These are phyloP conservation scores for Tuber indicum DNA, from an alignment of 495 filamentous ascomycete species.

Conservation along the genomic window DNA sequence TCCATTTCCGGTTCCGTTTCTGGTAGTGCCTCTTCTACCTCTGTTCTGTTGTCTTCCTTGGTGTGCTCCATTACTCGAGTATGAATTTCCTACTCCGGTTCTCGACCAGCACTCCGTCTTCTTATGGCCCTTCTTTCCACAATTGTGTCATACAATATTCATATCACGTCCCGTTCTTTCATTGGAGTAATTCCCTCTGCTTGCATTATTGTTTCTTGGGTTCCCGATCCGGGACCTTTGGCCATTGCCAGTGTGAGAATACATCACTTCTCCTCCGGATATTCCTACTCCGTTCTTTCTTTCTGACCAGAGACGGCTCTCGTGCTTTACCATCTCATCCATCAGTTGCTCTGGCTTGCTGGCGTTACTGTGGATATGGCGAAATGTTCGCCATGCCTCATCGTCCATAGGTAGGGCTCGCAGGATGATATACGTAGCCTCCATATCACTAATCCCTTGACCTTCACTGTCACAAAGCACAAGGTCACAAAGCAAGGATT, in stretches of 20 bases:
- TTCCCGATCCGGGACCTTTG: rapidly evolving
- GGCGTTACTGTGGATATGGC: neutral
- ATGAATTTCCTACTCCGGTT: no score
- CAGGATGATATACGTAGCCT: neutral
- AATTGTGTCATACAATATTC: neutral
- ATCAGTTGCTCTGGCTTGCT: neutral
- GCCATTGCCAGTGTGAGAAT: rapidly evolving
- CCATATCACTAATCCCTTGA: neutral
- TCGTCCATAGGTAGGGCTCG: neutral
- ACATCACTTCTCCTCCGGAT: neutral
- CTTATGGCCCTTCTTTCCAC: no score
- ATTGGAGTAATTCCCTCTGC: no score
- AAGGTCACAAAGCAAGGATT: neutral
- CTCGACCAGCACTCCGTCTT: no score
- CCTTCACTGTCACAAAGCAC: neutral
- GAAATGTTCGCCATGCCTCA: neutral
- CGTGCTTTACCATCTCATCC: neutral
- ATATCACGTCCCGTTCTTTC: neutral
- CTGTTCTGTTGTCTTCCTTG: no score
- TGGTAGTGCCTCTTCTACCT: no score
- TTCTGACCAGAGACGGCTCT: neutral
- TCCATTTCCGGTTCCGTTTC: no score
- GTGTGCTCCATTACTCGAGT: no score
- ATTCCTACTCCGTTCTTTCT: neutral
- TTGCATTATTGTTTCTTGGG: rapidly evolving